A percentile compares a stretch with the other conserved stretches of the same genome.
phyloP scores from a whole-genome alignment of 1,284 basidiomycete species.

The Binderoboletus segoi region DNA sequence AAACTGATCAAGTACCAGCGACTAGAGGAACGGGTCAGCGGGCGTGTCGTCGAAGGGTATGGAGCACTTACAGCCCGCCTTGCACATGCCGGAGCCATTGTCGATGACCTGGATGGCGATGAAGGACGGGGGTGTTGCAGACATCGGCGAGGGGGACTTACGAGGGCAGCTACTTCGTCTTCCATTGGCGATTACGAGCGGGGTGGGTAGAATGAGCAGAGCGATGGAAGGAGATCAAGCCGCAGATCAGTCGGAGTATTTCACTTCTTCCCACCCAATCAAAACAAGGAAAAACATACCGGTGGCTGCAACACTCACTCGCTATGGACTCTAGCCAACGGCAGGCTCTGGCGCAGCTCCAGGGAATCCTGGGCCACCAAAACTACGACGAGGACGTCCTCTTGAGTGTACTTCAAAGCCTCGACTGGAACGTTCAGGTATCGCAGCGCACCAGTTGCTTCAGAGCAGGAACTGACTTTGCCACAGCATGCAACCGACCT shows the following conservation, averaged over 20 bases:
- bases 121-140: not conserved
- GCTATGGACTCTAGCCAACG: too few species aligned
- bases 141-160: conserved; percentile 19
- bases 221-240: too few species aligned
- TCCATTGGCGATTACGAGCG: too few species aligned
- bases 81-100: conserved; percentile 74
- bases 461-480: conserved; percentile 2
- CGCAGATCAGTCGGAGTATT: too few species aligned
- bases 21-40: conserved; percentile 21
- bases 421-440: conserved; percentile 72
- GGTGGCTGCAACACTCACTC: too few species aligned
- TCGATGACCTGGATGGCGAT: conserved; percentile 50
- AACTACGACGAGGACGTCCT: conserved; percentile 62
- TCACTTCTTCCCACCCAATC: too few species aligned
- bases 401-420: conserved; percentile 57
- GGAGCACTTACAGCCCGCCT: conserved; percentile 55
- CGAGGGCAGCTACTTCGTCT: conserved; percentile 50
- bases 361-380: conserved; percentile 22
- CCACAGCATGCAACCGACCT: conserved; percentile 59
- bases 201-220: too few species aligned
- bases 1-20: conserved; percentile 22
- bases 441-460: too few species aligned
- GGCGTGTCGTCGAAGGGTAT: not conserved
- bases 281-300: too few species aligned
- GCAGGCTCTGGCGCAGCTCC: conserved; percentile 20